Evolutionary conservation across 202 grass and related monocot species (phyloP).

Genomic region (Carex arenaria): DNA sequence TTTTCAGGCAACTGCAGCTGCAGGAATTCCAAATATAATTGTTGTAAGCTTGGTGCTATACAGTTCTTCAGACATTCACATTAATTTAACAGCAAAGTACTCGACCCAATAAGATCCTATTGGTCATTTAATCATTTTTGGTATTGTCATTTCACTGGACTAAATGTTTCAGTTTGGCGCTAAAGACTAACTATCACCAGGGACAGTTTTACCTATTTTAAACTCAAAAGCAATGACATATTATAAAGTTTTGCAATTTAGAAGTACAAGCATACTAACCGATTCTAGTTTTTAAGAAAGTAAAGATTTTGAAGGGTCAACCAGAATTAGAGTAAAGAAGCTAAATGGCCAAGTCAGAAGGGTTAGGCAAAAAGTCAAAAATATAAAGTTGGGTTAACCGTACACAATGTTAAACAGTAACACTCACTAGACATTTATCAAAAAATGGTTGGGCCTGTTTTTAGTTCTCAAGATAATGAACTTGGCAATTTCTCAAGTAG

Average conservation of each 20-base stretch:
- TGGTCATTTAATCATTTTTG: background rate
- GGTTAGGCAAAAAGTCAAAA: background rate
- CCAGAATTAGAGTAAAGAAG: constrained; percentile 5
- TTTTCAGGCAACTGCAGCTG: constrained; percentile 82
- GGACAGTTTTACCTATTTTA: background rate
- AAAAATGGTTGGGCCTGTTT: background rate
- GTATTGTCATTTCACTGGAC: background rate
- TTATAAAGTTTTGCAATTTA: background rate
- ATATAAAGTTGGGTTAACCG: background rate
- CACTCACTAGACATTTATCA: background rate
- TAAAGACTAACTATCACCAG: background rate
- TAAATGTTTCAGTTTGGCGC: background rate
- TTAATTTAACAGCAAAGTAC: background rate
- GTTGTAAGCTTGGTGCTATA: background rate
- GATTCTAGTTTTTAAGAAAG: background rate
- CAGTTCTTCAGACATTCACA: background rate
- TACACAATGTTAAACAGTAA: background rate
- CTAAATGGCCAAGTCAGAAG: background rate
- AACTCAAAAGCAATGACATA: background rate
- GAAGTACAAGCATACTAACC: background rate
- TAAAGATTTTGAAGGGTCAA: background rate
- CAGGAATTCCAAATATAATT: constrained; percentile 13
- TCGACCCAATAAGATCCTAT: background rate
- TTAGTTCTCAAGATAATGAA: background rate
- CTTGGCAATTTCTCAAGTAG: background rate